A percentile compares a stretch with the other conserved stretches of the same genome.
These are phyloP conservation scores for Suillus placidus DNA, from an alignment of 768 basidiomycete genomes.

Conservation along the genomic window DNA sequence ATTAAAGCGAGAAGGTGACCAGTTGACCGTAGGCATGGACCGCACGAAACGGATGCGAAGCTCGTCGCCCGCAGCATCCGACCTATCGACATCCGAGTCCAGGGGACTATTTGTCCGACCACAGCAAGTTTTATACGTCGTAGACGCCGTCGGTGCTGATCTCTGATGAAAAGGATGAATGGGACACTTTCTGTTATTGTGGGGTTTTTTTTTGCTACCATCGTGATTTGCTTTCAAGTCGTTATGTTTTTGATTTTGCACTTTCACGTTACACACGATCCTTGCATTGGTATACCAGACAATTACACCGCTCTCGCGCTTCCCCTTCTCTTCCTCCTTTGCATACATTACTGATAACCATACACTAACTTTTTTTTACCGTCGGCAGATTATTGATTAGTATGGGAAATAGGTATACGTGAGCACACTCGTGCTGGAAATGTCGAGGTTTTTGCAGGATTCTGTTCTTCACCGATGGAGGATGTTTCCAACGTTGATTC, in stretches of 20 bases:
- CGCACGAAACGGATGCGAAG: conserved; percentile 63
- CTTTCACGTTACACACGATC: conserved; percentile 5
- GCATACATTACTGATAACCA: conserved; percentile 10
- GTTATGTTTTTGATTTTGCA: conserved; percentile 7
- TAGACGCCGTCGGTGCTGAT: conserved; percentile 76
- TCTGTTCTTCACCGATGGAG: not conserved
- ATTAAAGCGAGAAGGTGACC: conserved; percentile 62
- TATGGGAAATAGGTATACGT: not conserved
- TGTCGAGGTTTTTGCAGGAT: not conserved
- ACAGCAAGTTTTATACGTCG: conserved; percentile 85
- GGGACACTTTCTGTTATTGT: conserved; percentile 2
- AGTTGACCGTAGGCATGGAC: conserved; percentile 41
- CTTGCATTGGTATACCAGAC: conserved; percentile 7
- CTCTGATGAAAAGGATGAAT: conserved; percentile 38
- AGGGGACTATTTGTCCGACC: conserved; percentile 81
- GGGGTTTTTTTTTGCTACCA: conserved; percentile 1
- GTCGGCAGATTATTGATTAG: conserved; percentile 2
- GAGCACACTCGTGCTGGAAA: not conserved
- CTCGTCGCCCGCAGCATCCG: conserved; percentile 66
- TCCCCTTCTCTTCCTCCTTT: not conserved
- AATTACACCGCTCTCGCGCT: not conserved
- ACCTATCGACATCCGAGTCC: conserved; percentile 62
- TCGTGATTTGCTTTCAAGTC: conserved; percentile 7
- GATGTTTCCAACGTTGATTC: not conserved
- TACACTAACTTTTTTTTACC: conserved; percentile 4